Evolutionary conservation across 2,329 filamentous ascomycete species (phyloP).

Genomic region (Dactylellina sp.): DNA sequence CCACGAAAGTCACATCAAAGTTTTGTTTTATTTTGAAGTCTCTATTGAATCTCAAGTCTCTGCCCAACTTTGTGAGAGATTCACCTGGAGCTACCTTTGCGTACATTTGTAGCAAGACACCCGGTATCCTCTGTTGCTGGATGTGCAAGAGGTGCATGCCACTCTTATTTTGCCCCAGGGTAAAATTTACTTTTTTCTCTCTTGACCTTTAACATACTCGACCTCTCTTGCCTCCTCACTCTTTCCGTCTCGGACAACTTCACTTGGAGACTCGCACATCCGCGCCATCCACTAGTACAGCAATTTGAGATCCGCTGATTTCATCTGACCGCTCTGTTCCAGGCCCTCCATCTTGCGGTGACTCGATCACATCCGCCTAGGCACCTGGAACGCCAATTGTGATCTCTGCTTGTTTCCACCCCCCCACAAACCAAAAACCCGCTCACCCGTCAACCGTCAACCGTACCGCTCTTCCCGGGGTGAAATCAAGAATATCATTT

Average conservation of each 20-base stretch:
- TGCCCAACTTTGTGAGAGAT: background rate
- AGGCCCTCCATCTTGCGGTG: constrained; percentile 11
- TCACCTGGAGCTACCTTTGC: background rate
- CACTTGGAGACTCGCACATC: constrained; percentile 14
- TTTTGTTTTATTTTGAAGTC: background rate
- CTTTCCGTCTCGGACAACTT: background rate
- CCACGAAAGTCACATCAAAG: background rate
- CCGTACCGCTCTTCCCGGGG: constrained; percentile 35
- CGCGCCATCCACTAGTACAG: background rate
- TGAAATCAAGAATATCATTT: constrained; percentile 8
- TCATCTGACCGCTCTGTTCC: background rate
- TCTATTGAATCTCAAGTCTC: background rate
- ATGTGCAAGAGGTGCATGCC: background rate
- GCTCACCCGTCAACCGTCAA: constrained; percentile 14
- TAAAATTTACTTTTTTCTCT: background rate
- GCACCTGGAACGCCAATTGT: constrained; percentile 8
- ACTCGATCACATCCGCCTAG: background rate
- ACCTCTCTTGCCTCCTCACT: background rate
- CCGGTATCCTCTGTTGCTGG: background rate
- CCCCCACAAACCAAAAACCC: constrained; percentile 11
- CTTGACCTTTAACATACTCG: background rate
- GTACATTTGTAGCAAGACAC: background rate
- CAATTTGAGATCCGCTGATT: background rate
- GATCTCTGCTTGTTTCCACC: background rate
- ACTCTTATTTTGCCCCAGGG: background rate